A percentile compares a stretch with the other conserved stretches of the same genome.
Evolutionary conservation across 345 rosid species (phyloP).

Genomic region (Gossypium bickii): DNA sequence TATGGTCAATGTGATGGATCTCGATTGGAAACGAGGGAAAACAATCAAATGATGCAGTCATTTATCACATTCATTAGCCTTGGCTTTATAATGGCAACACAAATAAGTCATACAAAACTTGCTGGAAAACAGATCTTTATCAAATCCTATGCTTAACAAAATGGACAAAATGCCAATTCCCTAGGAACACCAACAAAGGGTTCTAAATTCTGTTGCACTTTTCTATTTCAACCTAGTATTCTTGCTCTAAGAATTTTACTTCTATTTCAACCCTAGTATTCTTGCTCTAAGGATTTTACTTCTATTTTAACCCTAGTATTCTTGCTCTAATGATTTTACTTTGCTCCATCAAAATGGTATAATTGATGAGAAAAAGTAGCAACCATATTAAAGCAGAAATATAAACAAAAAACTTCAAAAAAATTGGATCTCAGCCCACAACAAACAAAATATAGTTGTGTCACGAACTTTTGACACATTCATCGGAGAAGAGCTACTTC

Average conservation of each 20-base stretch:
- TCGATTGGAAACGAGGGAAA: not conserved
- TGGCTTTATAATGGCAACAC: not conserved
- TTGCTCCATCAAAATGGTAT: not conserved
- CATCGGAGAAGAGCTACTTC: not conserved
- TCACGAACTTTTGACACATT: not conserved
- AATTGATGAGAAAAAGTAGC: not conserved
- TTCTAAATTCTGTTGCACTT: not conserved
- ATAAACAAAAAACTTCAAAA: not conserved
- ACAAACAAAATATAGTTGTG: not conserved
- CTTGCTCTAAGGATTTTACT: not conserved
- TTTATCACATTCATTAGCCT: not conserved
- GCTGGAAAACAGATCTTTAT: not conserved
- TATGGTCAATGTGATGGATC: not conserved
- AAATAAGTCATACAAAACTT: not conserved
- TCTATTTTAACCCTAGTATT: too few relatives aligned
- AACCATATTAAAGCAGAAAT: not conserved
- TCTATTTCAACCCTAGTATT: not conserved
- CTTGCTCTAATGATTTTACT: not conserved
- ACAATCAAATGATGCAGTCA: not conserved
- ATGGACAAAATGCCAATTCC: not conserved
- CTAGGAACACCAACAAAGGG: not conserved
- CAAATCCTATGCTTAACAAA: not conserved
- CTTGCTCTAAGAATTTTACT: not conserved
- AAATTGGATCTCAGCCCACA: not conserved
- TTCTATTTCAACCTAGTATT: not conserved